Evolutionary conservation across 202 grass and related monocot species (phyloP).

Genomic region (Panicum virgatum): DNA sequence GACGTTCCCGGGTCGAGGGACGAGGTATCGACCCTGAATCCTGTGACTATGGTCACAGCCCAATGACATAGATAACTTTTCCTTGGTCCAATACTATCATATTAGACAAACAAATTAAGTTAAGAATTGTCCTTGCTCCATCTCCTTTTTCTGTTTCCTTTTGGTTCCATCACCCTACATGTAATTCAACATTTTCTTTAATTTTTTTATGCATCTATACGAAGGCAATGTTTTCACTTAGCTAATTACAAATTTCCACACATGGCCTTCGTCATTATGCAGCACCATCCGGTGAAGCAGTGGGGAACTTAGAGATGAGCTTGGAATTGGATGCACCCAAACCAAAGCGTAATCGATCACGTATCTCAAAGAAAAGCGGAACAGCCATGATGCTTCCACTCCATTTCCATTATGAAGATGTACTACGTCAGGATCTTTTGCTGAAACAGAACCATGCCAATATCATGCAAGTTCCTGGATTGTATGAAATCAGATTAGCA

Average conservation of each 20-base stretch:
- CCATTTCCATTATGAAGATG: conserved; percentile 50
- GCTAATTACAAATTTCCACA: not conserved
- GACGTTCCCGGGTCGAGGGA: too few relatives aligned
- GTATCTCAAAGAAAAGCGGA: conserved; percentile 4
- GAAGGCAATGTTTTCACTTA: not conserved
- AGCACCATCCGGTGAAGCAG: not conserved
- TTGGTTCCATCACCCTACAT: not conserved
- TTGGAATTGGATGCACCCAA: not conserved
- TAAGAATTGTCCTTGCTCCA: not conserved
- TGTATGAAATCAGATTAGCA: conserved; percentile 48
- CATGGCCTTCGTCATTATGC: conserved; percentile 16
- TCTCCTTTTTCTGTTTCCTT: not conserved
- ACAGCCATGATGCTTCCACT: conserved; percentile 41
- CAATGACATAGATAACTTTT: not conserved
- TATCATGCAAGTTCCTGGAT: conserved; percentile 45
- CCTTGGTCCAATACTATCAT: not conserved
- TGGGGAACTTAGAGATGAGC: not conserved
- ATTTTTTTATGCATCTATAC: not conserved
- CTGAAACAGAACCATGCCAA: conserved; percentile 55
- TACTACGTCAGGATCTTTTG: conserved; percentile 39
- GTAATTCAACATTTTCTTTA: not conserved
- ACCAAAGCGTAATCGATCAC: not conserved
- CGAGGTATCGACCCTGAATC: too few relatives aligned
- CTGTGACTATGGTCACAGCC: too few relatives aligned
- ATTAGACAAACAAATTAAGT: not conserved